Base-by-base conservation (phyloP, 2,329 filamentous ascomycete genomes). In the Colletotrichum destructivum region DNA sequence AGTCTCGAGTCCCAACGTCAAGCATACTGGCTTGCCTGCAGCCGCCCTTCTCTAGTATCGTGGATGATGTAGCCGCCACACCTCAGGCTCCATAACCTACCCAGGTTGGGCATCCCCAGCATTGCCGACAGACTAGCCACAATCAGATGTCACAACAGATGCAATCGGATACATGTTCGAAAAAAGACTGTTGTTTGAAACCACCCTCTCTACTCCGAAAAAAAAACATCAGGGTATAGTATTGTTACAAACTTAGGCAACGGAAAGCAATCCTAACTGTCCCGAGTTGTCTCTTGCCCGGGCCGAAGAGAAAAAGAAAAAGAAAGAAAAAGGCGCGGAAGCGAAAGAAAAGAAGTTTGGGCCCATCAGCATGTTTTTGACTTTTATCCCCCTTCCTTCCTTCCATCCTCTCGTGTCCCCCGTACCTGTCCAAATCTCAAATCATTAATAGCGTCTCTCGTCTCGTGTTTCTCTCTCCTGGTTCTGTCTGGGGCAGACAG, bases 171-270 rank as follows among this genome's bases (percentile, higher is more conserved):
- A n/a, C 8, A 51, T 40, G 9, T 6, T 26, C 13, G 35, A 40
- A 52, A 40, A 15, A 42, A 52, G 2, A 47, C 13, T 49, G 15
- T 49, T 62, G 9, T 52, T 52, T 38, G 23, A 46, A 63, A 46
- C 35, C 38, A 23, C 23, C 38, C 61, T 42, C 35, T 15, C 38
- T 63, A 55, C 49, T 63, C 49, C 61, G 49, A 15, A 63, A 46
- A 18, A 21, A 54, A 62, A 63, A 12, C 49, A 16, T 63, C 61
- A 13, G 61, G 61, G 61, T 63, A 63, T 63, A 44, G 49, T 63
- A 26, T 55, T 54, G 61, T 55, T 52, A 63, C 61, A 63, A 55
- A 15, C 49, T 16, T 16, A 46, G 23, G 35, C 21, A 42, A 51
- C 49, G 38, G 26, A n/a, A 63, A 52, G 12, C 26, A 38, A 63